Conservation (phyloP, 225 moss, liverwort and hornwort genomes). For the Sphagnum contortum region DNA sequence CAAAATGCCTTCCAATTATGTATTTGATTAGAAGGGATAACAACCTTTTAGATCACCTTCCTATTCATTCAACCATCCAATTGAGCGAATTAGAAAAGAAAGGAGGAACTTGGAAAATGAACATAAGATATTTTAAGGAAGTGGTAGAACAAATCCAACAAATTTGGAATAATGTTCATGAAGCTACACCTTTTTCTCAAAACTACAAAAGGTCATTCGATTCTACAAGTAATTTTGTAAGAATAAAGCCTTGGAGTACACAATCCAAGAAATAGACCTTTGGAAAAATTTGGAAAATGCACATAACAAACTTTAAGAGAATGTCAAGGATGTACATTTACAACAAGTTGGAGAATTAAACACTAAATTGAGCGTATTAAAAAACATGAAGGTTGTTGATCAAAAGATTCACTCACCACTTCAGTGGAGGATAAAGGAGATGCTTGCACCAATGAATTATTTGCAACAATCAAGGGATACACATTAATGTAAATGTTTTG, state of each 20-base stretch:
- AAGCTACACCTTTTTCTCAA: neutral
- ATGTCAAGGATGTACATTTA: neutral
- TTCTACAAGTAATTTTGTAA: slow-evolving; percentile 1
- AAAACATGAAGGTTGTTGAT: neutral
- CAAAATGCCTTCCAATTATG: neutral
- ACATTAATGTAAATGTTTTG: too few species aligned
- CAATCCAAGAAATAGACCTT: neutral
- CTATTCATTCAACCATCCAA: neutral
- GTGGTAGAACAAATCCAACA: neutral
- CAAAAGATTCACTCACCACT: neutral
- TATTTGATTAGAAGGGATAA: neutral
- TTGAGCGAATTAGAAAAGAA: neutral
- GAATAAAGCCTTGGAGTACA: neutral
- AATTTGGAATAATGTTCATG: neutral
- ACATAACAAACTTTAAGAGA: neutral
- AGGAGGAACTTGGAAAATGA: neutral
- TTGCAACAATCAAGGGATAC: too few species aligned
- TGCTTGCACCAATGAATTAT: too few species aligned
- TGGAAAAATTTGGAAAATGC: neutral
- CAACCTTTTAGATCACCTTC: neutral
- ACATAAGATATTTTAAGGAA: neutral
- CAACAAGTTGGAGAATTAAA: neutral
- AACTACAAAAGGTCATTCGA: neutral
- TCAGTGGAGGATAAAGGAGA: too few species aligned
- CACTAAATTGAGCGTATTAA: neutral